These are phyloP conservation scores for Neurospora sp. DNA, from an alignment of 2,329 filamentous ascomycete genomes.

Conservation along the genomic window DNA sequence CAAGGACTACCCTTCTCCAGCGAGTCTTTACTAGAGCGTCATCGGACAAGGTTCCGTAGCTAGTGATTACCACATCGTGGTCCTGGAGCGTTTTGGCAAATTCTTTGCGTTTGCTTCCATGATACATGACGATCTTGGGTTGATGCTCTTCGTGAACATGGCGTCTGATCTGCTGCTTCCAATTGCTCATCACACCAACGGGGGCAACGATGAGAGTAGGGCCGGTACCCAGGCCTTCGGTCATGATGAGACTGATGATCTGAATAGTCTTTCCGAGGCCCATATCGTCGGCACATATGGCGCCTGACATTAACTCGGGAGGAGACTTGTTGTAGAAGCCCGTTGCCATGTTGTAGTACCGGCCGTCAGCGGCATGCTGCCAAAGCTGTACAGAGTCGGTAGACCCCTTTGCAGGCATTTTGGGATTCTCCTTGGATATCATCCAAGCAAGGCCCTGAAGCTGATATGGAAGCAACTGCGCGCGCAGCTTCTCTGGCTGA, in stretches of 20 bases:
- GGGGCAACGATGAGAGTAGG: slow-evolving; percentile 72
- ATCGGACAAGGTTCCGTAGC: slow-evolving; percentile 64
- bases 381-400: slow-evolving; percentile 65
- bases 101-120: slow-evolving; percentile 52
- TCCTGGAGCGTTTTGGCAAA: slow-evolving; percentile 44
- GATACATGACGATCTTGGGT: slow-evolving; percentile 63
- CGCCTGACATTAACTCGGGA: slow-evolving; percentile 63
- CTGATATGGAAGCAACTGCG: slow-evolving; percentile 70
- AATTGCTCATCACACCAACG: slow-evolving; percentile 82
- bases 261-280: slow-evolving; percentile 84
- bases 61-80: slow-evolving; percentile 73
- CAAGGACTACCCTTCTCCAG: slow-evolving; percentile 72
- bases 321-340: slow-evolving; percentile 49
- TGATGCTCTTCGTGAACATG: slow-evolving; percentile 57
- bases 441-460: slow-evolving; percentile 76
- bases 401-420: slow-evolving; percentile 48
- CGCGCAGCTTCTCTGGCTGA: slow-evolving; percentile 55
- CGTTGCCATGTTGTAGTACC: slow-evolving; percentile 60
- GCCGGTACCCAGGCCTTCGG: slow-evolving; percentile 38
- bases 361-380: slow-evolving; percentile 42
- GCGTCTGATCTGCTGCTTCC: slow-evolving; percentile 66
- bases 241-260: slow-evolving; percentile 67
- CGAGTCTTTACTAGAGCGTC: slow-evolving; percentile 46
- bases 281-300: slow-evolving; percentile 89
- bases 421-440: slow-evolving; percentile 61